Percentiles rank a stretch among this genome's conserved stretches.
These are phyloP conservation scores for Logfia minima DNA, from an alignment of 129 eudicot genomes.

Conservation along the genomic window DNA sequence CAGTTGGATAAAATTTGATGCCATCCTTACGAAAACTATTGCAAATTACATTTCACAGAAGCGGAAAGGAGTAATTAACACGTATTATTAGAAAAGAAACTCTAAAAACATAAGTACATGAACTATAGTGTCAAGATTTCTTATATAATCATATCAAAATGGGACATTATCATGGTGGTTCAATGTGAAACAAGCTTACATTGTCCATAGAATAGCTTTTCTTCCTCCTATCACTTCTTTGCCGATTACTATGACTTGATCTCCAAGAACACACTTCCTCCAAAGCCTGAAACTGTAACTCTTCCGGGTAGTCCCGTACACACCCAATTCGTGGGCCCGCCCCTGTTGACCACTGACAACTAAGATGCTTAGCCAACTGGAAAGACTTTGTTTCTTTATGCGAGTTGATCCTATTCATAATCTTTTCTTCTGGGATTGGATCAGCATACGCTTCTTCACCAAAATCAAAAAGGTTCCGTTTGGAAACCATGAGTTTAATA, in stretches of 20 bases:
- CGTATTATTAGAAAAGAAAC: slow-evolving; percentile 12
- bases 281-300: slow-evolving; percentile 53
- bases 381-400: slow-evolving; percentile 59
- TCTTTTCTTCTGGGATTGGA: slow-evolving; percentile 55
- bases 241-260: slow-evolving; percentile 1
- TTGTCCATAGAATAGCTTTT: slow-evolving; percentile 33
- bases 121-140: slow-evolving; percentile 6
- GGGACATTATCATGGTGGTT: slow-evolving; percentile 21
- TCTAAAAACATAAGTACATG: background rate
- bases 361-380: slow-evolving; percentile 59
- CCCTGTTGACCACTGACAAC: slow-evolving; percentile 73
- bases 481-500: slow-evolving; percentile 48
- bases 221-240: slow-evolving; percentile 15
- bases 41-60: background rate
- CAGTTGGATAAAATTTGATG: background rate
- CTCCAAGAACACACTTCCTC: slow-evolving; percentile 53
- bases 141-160: slow-evolving; percentile 2
- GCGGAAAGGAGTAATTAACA: slow-evolving; percentile 15
- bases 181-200: slow-evolving; percentile 24
- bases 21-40: background rate
- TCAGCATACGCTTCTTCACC: slow-evolving; percentile 46
- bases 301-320: slow-evolving; percentile 69
- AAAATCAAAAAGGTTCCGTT: slow-evolving; percentile 50
- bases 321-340: slow-evolving; percentile 84
- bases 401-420: slow-evolving; percentile 49